Base-by-base conservation (phyloP, 768 basidiomycete genomes). In the Ramaria rubella region DNA sequence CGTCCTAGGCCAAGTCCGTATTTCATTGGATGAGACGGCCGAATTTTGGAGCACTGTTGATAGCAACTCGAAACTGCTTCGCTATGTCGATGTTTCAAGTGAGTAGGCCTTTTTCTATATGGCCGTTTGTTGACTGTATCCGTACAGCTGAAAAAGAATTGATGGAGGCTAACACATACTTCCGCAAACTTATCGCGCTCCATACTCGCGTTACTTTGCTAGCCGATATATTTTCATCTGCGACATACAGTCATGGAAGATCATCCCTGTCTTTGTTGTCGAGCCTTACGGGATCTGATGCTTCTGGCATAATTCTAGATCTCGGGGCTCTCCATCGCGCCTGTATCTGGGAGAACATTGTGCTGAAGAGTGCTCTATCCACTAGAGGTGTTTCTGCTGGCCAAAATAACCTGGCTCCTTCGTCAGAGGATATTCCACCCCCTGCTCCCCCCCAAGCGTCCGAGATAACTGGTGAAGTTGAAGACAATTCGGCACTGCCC, bases 271-370 rank as follows among this genome's bases (percentile, higher is more conserved):
- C 82, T 2, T 75, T 94, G 36, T 77, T 95, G 31, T 84, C 89
- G 63, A 83, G 82, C 4, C 70, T 96, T 46, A 85, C 86, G 77
- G 78, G 75, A 21, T 78, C 77, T 23, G 81, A 79, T 23, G 77
- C 83, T 17, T 76, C 81, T 17, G 75, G 82, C 59, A 79, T 91
- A 26, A 71, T 98, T 24, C 70, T 72, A 4, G 80, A 88, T 59
- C 75, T 97, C 26, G 95, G 94, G 3, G 70, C 79, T 44, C 72
- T 97, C 5, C 93, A 96, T 67, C 82, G 90, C 15, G 81, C 85
- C 1, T 85, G 82, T 59, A 80, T 91, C 5, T 91, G 90, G 87
- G 91, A 95, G 71, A 93, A 90, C 62, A 87, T 91, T 38, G 71
- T 83, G 17, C 77, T 96, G 49, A 87, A 86, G 61, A 73, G 77